A percentile compares a stretch with the other conserved stretches of the same genome.
Evolutionary conservation across 2,329 filamentous ascomycete genomes (phyloP).

Genomic region (Endocalyx cinctus): DNA sequence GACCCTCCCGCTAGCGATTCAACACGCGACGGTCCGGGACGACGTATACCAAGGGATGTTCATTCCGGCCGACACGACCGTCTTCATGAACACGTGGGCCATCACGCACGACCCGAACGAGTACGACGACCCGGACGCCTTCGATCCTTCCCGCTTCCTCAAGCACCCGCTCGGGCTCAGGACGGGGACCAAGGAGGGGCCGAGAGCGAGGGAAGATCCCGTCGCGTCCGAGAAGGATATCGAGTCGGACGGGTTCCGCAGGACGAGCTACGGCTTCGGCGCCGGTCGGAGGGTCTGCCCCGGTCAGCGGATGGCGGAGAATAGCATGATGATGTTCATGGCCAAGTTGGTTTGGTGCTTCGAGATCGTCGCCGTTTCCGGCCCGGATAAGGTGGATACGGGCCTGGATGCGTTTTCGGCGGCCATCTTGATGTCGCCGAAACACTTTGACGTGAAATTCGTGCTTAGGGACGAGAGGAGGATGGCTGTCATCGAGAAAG

Average conservation of each 20-base stretch:
- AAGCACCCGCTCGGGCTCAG: conserved; percentile 3
- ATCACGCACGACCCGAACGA: conserved; percentile 13
- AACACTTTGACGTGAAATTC: too few relatives aligned
- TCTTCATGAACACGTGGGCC: conserved; percentile 40
- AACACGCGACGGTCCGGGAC: conserved; percentile 37
- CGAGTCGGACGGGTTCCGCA: conserved; percentile 6
- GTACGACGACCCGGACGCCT: conserved; percentile 12
- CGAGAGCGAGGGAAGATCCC: too few relatives aligned
- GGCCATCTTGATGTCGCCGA: too few relatives aligned
- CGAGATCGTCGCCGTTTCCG: too few relatives aligned
- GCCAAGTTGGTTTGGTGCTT: conserved; percentile 46
- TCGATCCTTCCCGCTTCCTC: conserved; percentile 13
- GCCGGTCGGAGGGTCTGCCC: conserved; percentile 43
- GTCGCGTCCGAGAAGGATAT: too few relatives aligned
- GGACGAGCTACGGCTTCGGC: conserved; percentile 38
- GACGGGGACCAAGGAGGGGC: conserved; percentile 3
- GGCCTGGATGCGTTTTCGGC: too few relatives aligned
- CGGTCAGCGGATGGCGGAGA: conserved; percentile 44
- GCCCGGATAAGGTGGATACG: too few relatives aligned
- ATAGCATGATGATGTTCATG: conserved; percentile 34
- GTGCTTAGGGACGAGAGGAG: too few relatives aligned
- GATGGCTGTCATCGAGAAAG: too few relatives aligned
- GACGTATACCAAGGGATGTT: conserved; percentile 39
- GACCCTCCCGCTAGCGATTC: conserved; percentile 19
- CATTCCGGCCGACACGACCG: conserved; percentile 39